Base-by-base conservation (phyloP, 768 basidiomycete genomes). In the Naematelia encephala region DNA sequence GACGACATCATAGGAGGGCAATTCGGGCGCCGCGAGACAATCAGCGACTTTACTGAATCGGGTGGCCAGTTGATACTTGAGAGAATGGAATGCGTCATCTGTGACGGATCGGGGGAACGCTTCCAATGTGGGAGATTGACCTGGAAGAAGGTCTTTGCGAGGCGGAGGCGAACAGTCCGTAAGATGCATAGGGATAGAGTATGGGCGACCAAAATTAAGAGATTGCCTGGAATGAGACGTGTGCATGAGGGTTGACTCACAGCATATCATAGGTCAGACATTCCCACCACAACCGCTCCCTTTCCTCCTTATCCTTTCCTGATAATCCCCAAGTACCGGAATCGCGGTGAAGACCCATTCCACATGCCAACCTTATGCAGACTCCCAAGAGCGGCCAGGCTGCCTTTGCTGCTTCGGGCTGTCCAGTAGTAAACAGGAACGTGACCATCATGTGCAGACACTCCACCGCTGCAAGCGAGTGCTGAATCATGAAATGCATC, bases 331-430 rank as follows among this genome's bases (percentile, higher is more conserved):
- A 52, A 10, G 19, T 34, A n/a, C 25, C 19, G 3, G 29, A 23
- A 42, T 52, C 51, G 11, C 51, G 25, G 34, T 52, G 51, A 3
- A 52, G 19, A 16, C 51, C 51, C 51, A 52, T 39, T 12, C 25
- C 51, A 30, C 51, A 52, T 19, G 51, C 51, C 21, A 30, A n/a
- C 4, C 51, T 23, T 4, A 52, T 34, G 23, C 51, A 52, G 3
- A 42, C 34, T n/a, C 51, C 51, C 10, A 52, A 30, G 25, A 52
- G 51, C n/a, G 51, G 51, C 51, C 51, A 52, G 4, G 51, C 51
- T 5, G 51, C 51, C 22, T 34, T 52, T 3, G 29, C 51, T 11
- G 51, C 25, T 19, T 52, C 51, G 12, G 51, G 51, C 34, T 52
- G 51, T 19, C 29, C 25, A 12, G 51, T 52, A 14, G 51, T 28